phyloP scores from a whole-genome alignment of 108 stramenopile species.

The Cyclotella atomus region DNA sequence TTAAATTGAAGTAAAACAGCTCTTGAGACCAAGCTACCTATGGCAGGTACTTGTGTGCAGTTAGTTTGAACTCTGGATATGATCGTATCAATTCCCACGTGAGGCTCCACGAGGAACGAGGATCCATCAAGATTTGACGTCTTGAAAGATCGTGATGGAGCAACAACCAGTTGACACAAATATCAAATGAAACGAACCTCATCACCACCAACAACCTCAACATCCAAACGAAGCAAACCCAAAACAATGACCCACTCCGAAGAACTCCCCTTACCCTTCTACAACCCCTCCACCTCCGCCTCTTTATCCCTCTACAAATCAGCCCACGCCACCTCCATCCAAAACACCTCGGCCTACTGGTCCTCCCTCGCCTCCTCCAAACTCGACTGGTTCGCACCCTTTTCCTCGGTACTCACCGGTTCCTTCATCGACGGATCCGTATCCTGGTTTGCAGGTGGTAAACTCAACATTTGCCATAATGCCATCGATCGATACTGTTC shows the following conservation, averaged over 20 bases:
- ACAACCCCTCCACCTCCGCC: constrained; percentile 35
- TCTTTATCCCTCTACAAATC: constrained; percentile 58
- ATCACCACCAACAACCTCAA: no score
- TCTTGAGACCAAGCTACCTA: no score
- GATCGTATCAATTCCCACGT: no score
- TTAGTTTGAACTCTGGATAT: no score
- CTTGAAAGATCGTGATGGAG: no score
- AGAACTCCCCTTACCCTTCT: constrained; percentile 18
- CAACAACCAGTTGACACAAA: no score
- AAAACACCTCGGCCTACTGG: constrained; percentile 70
- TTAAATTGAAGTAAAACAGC: no score
- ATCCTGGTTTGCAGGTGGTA: constrained; percentile 83
- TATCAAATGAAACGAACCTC: no score
- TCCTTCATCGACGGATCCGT: constrained; percentile 65
- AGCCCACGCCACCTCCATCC: constrained; percentile 58
- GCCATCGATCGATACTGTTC: constrained; percentile 83
- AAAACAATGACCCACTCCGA: constrained; percentile 6
- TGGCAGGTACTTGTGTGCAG: no score
- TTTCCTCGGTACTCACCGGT: constrained; percentile 54
- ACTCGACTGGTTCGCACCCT: constrained; percentile 77
- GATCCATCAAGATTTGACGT: no score
- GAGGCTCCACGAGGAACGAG: no score
- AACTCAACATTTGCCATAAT: constrained; percentile 87
- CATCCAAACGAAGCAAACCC: not conserved
- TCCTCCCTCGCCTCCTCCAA: constrained; percentile 59